phyloP scores from a whole-genome alignment of 2,329 filamentous ascomycete species.

The Plenodomus biglobosus region DNA sequence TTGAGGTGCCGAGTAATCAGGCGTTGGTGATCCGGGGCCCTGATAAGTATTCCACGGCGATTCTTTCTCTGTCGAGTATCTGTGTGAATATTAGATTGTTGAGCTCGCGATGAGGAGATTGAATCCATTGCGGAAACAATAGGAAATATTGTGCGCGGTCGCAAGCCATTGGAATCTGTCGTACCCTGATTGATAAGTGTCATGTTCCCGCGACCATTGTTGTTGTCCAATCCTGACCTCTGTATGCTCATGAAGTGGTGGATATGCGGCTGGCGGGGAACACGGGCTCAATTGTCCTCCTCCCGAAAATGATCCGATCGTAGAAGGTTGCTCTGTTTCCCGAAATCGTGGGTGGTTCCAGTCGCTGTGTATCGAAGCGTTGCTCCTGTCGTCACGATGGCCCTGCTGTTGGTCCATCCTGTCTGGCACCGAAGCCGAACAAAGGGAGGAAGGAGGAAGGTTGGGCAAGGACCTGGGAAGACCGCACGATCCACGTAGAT shows the following conservation, averaged over 20 bases:
- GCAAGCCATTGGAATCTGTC: background rate
- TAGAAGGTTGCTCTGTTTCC: constrained; percentile 21
- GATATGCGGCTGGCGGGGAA: constrained; percentile 21
- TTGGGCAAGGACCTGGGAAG: constrained; percentile 12
- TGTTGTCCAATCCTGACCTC: constrained; percentile 11
- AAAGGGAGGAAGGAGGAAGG: constrained; percentile 3
- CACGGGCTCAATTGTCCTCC: constrained; percentile 5
- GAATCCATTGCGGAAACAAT: background rate
- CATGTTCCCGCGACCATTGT: constrained; percentile 8
- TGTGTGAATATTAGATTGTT: constrained; percentile 10
- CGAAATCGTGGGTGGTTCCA: constrained; percentile 27
- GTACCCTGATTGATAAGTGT: constrained; percentile 19
- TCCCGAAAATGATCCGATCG: background rate
- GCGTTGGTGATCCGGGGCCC: constrained; percentile 11
- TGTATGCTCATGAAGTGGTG: constrained; percentile 15
- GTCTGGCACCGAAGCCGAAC: constrained; percentile 3
- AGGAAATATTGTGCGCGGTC: background rate
- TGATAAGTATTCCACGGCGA: constrained; percentile 15
- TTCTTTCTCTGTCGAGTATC: constrained; percentile 26
- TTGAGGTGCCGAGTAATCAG: constrained; percentile 28
- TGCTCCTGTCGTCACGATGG: constrained; percentile 15
- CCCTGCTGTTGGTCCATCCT: constrained; percentile 21
- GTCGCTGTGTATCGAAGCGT: constrained; percentile 13
- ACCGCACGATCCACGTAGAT: background rate
- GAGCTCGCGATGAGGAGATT: background rate